phyloP scores from a whole-genome alignment of 2,329 filamentous ascomycete genomes.

The Elsinoe batatas region DNA sequence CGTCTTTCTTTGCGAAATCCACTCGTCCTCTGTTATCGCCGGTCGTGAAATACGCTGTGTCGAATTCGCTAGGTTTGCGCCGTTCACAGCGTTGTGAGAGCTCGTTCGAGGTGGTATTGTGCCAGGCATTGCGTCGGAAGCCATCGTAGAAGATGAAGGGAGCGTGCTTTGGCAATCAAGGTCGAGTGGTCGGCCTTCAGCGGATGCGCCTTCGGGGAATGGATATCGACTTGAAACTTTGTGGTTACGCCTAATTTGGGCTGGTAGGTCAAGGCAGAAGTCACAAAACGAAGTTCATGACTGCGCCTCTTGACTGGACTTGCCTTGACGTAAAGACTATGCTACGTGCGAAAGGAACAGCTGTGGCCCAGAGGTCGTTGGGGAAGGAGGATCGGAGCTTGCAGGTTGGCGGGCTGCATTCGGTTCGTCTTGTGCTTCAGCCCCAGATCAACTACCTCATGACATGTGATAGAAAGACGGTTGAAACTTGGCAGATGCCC shows the following conservation, averaged over 20 bases:
- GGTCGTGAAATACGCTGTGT: slow-evolving; percentile 10
- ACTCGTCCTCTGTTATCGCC: slow-evolving; percentile 9
- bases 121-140: slow-evolving; percentile 15
- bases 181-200: slow-evolving; percentile 1
- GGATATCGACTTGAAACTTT: slow-evolving; percentile 1
- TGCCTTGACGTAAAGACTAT: neutral
- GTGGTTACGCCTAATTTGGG: slow-evolving; percentile 3
- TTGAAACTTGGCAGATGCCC: slow-evolving; percentile 10
- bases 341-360: neutral
- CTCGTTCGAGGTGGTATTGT: slow-evolving; percentile 15
- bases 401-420: neutral
- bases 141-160: slow-evolving; percentile 2
- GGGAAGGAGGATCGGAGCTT: neutral
- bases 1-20: slow-evolving; percentile 8
- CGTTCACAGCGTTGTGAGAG: slow-evolving; percentile 13
- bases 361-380: slow-evolving; percentile 5
- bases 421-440: neutral
- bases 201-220: slow-evolving; percentile 3
- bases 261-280: neutral
- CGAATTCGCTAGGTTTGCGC: neutral
- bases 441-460: slow-evolving; percentile 6
- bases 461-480: slow-evolving; percentile 8
- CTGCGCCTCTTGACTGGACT: slow-evolving; percentile 4
- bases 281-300: neutral
- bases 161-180: slow-evolving; percentile 3